phyloP scores from a whole-genome alignment of 352 stramenopile genomes.

The Pilasporangium apinafurcum region DNA sequence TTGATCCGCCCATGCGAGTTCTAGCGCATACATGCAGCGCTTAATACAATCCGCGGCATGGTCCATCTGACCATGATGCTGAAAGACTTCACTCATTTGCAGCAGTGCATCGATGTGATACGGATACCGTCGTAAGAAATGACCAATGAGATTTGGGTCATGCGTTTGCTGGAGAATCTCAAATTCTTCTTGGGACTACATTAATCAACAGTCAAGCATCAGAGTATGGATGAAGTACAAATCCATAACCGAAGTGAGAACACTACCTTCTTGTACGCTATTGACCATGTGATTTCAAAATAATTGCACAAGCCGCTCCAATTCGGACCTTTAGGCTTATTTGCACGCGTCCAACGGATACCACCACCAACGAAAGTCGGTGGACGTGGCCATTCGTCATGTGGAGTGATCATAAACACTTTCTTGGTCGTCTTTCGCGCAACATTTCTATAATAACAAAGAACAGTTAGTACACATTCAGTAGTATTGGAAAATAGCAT shows the following conservation, averaged over 20 bases:
- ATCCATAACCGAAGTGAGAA: background rate
- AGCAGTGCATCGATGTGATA: constrained; percentile 83
- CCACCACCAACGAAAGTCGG: constrained; percentile 81
- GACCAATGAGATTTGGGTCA: constrained; percentile 74
- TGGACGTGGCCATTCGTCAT: constrained; percentile 81
- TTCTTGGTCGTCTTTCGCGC: constrained; percentile 63
- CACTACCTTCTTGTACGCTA: constrained; percentile 85
- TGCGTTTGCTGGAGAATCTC: constrained; percentile 74
- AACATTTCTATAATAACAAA: constrained; percentile 25
- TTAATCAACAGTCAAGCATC: background rate
- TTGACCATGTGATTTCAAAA: constrained; percentile 83
- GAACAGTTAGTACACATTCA: background rate
- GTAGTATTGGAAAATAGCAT: background rate
- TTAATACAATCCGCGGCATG: constrained; percentile 82
- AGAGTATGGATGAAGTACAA: background rate
- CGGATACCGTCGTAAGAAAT: constrained; percentile 78
- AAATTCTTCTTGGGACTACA: constrained; percentile 76
- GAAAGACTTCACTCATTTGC: constrained; percentile 84
- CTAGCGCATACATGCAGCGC: constrained; percentile 76
- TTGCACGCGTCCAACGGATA: constrained; percentile 79
- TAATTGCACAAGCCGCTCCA: constrained; percentile 76
- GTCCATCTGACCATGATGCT: constrained; percentile 86
- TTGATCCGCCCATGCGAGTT: constrained; percentile 78
- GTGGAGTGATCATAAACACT: constrained; percentile 62
- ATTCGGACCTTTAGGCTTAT: constrained; percentile 53